Conservation (phyloP, 2,329 filamentous ascomycete species). For the Eutypa lata region DNA sequence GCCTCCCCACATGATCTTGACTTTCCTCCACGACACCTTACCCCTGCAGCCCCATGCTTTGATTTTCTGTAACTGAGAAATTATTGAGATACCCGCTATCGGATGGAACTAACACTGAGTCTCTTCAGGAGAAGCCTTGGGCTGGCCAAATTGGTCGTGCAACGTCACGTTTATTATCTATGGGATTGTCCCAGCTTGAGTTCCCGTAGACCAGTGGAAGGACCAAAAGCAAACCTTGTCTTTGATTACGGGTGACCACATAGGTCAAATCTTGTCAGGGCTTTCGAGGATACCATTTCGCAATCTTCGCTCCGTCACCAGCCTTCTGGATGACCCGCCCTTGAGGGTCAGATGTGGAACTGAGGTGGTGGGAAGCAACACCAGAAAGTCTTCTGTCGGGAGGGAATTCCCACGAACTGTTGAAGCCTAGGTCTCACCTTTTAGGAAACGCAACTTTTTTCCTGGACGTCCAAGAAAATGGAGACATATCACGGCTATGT, state of each 20-base stretch:
- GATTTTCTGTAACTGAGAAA: neutral
- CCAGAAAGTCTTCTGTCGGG: constrained; percentile 17
- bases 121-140: neutral
- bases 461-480: constrained; percentile 53
- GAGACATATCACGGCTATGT: constrained; percentile 96
- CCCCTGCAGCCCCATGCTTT: neutral
- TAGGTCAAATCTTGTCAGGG: constrained; percentile 2
- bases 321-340: constrained; percentile 24
- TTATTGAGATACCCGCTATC: neutral
- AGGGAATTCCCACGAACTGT: constrained; percentile 6
- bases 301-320: constrained; percentile 13
- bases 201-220: neutral
- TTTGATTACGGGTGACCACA: neutral
- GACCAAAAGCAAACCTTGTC: constrained; percentile 6
- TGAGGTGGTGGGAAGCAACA: constrained; percentile 24
- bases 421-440: constrained; percentile 1
- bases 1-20: neutral
- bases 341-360: constrained; percentile 21
- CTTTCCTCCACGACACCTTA: neutral
- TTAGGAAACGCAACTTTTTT: no score
- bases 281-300: neutral
- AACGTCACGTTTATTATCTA: neutral
- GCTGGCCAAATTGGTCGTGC: neutral
- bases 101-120: neutral
- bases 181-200: neutral